Percentiles rank a stretch among this genome's conserved stretches.
Conservation (phyloP, 345 rosid species). For the Sonneratia alba region DNA sequence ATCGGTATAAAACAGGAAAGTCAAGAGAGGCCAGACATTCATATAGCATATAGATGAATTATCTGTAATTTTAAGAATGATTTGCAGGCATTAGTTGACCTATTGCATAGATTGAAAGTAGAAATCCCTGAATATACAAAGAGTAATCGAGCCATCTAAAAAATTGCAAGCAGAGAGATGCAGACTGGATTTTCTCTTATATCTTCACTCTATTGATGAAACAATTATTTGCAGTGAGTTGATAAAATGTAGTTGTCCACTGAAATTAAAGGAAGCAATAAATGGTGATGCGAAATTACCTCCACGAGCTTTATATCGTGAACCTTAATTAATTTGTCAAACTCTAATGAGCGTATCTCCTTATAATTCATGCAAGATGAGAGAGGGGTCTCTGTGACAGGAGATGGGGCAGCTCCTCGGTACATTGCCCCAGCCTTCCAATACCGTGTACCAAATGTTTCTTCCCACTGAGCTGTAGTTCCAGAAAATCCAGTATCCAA, state of each 20-base stretch:
- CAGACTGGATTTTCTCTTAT: too few relatives aligned
- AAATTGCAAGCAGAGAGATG: neutral
- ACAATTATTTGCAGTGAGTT: too few relatives aligned
- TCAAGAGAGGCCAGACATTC: neutral
- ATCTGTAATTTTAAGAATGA: too few relatives aligned
- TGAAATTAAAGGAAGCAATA: conserved; percentile 8
- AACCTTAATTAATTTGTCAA: conserved; percentile 30
- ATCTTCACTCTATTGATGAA: too few relatives aligned
- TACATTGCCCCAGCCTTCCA: conserved; percentile 96
- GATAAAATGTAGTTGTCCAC: neutral
- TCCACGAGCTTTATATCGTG: conserved; percentile 47
- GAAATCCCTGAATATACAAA: neutral
- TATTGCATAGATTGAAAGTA: too few relatives aligned
- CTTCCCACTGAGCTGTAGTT: conserved; percentile 84
- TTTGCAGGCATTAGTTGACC: too few relatives aligned
- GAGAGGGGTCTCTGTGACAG: conserved; percentile 43
- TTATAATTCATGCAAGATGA: conserved; percentile 24
- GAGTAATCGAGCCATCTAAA: neutral
- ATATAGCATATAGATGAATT: too few relatives aligned
- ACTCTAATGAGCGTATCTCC: conserved; percentile 20
- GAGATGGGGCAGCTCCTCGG: conserved; percentile 60
- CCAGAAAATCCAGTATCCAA: conserved; percentile 73
- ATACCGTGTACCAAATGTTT: conserved; percentile 69
- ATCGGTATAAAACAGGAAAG: conserved; percentile 9
- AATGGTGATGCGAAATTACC: conserved; percentile 36